A percentile compares a stretch with the other conserved stretches of the same genome.
These are phyloP conservation scores for Apiotrichum mycotoxinovorans DNA, from an alignment of 1,284 basidiomycete species.

Conservation along the genomic window DNA sequence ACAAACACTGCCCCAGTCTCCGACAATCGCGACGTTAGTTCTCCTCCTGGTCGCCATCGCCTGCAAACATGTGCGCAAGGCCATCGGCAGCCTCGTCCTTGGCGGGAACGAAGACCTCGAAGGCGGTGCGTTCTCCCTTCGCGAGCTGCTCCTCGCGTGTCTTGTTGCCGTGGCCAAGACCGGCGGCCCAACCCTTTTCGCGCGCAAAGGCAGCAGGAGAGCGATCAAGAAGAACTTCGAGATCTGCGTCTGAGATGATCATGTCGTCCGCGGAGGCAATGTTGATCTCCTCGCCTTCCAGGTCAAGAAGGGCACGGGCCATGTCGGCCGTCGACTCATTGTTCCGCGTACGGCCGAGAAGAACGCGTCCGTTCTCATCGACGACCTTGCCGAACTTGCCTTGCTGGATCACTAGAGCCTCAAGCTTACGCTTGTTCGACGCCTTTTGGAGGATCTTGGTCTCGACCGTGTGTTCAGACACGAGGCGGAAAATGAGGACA, in stretches of 20 bases:
- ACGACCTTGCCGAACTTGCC: constrained; percentile 67
- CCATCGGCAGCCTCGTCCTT: constrained; percentile 67
- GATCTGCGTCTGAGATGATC: constrained; percentile 74
- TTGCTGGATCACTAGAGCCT: constrained; percentile 90
- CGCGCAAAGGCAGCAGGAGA: constrained; percentile 73
- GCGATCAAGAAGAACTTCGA: constrained; percentile 77
- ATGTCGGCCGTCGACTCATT: constrained; percentile 64
- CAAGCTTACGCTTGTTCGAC: constrained; percentile 79
- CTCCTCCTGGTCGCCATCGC: constrained; percentile 38
- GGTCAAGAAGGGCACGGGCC: constrained; percentile 70
- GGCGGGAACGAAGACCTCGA: constrained; percentile 74
- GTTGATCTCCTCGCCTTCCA: constrained; percentile 85
- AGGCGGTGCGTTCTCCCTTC: constrained; percentile 57
- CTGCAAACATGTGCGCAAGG: constrained; percentile 61
- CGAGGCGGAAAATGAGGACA: constrained; percentile 81
- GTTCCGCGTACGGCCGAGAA: constrained; percentile 46
- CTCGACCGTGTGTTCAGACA: constrained; percentile 84
- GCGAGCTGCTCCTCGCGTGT: constrained; percentile 42
- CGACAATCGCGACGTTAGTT: neutral
- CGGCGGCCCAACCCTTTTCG: constrained; percentile 67
- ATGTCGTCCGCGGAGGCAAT: constrained; percentile 73
- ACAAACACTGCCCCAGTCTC: too few relatives aligned
- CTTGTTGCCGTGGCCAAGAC: constrained; percentile 38
- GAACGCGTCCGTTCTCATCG: constrained; percentile 55
- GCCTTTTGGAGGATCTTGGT: constrained; percentile 86